Evolutionary conservation across 2,329 filamentous ascomycete species (phyloP), one percentile per base, ranked within the genome.

Genomic region (Xylariaceae sp.): DNA sequence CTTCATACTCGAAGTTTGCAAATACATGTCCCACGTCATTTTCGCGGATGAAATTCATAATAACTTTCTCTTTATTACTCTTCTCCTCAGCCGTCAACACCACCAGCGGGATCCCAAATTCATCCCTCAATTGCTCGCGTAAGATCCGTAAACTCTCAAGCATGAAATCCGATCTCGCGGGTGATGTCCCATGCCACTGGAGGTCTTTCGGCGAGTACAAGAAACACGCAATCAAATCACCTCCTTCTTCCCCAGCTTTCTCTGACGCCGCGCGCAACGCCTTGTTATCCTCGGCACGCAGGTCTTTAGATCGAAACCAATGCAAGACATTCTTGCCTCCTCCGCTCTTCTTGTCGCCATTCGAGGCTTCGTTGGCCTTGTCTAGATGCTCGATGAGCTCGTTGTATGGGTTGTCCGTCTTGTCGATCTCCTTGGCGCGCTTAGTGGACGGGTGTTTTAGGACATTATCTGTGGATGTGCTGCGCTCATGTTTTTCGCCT

Each of bases 401-500:
- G 3, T 50, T 40, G 34, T 51, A 41, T 2, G 57, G 56, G 16
- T 52, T 54, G 6, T 58, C 52, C 8, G 49, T 35, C 4, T 41
- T 40, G 36, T 57, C 55, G 12, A 60, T 47, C 45, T 60, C 53
- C 44, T 58, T 60, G 35, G 56, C 54, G 10, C 56, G 55, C 22
- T 60, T 58, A n/a, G 56, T 55, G 4, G 57, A 55, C 32, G 56
- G 56, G 35, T 58, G 57, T 33, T 50, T 54, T 12, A 58, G 56
- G 19, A 53, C 47, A 14, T 57, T 36, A 21, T 37, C 55, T 11
- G 47, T 44, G 5, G 56, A 57, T 6, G 27, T 7, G 1, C 49
- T 40, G 16, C 56, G 56, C 22, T 45, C 55, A 33, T 54, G 56
- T 42, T 55, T 53, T 33, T 52, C 40, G 37, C 38, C 33, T 19